phyloP scores from a whole-genome alignment of 129 eudicot species.

The Escallonia rubra region DNA sequence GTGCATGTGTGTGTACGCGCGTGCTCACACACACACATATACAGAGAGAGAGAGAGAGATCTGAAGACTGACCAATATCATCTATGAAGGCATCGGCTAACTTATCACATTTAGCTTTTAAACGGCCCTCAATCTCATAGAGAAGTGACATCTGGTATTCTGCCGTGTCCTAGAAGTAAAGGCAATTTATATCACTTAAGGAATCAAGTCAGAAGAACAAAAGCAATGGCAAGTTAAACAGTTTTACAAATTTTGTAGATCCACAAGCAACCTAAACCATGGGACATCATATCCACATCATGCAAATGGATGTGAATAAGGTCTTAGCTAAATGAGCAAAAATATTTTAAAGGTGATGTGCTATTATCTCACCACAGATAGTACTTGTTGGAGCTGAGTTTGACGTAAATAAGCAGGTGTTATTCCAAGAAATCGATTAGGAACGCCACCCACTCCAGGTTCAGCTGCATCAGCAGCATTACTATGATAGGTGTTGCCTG shows the following conservation, averaged over 20 bases:
- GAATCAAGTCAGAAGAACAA: not conserved
- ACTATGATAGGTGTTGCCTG: constrained; percentile 23
- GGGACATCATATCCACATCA: not conserved
- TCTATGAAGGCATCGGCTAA: constrained; percentile 79
- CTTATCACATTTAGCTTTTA: constrained; percentile 84
- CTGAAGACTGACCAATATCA: constrained; percentile 57
- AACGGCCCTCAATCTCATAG: constrained; percentile 78
- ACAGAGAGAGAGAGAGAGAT: not conserved
- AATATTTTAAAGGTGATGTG: not conserved
- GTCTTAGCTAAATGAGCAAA: not conserved
- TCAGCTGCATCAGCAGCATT: constrained; percentile 49
- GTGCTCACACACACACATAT: not conserved
- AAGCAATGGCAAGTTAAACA: not conserved
- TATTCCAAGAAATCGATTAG: constrained; percentile 85
- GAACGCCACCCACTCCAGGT: constrained; percentile 94
- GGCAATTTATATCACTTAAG: not conserved
- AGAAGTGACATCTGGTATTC: constrained; percentile 88
- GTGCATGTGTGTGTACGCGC: not conserved
- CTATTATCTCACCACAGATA: constrained; percentile 47
- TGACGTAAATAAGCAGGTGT: constrained; percentile 86
- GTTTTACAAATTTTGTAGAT: not conserved
- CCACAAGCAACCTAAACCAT: not conserved
- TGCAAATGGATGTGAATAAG: not conserved
- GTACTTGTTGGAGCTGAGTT: constrained; percentile 70
- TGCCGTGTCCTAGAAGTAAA: constrained; percentile 61